Conservation (phyloP, 2,329 filamentous ascomycete genomes). For the Gaeumannomyces tritici region DNA sequence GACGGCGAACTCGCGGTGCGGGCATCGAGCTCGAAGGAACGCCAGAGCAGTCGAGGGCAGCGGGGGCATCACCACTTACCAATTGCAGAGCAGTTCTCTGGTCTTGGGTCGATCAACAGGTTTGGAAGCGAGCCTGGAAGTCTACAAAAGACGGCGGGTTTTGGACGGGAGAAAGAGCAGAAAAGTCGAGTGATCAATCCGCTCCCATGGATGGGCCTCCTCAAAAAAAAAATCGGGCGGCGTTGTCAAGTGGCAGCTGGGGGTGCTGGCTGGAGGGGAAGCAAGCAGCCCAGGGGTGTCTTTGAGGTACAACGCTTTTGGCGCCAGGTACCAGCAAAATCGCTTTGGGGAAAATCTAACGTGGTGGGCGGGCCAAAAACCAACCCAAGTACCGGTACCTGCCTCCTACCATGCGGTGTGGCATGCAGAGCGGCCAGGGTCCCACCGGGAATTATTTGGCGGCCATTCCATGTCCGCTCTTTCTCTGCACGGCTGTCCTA, state of each 20-base stretch:
- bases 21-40: neutral
- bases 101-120: neutral
- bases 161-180: slow-evolving; percentile 1
- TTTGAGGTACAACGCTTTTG: neutral
- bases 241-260: slow-evolving; percentile 2
- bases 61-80: neutral
- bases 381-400: neutral
- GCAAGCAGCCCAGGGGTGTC: neutral
- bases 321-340: neutral
- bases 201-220: neutral
- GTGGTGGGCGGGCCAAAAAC: neutral
- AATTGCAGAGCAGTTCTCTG: slow-evolving; percentile 1
- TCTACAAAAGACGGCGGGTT: neutral
- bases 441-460: neutral
- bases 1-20: too few species aligned
- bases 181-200: slow-evolving; percentile 5
- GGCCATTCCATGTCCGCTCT: neutral
- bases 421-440: neutral
- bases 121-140: neutral
- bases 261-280: neutral
- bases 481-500: neutral
- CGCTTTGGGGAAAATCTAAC: neutral
- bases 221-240: slow-evolving; percentile 3
- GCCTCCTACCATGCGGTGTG: neutral
- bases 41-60: neutral